Evolutionary conservation across 345 rosid species (phyloP).

Genomic region (Erodium maritimum): DNA sequence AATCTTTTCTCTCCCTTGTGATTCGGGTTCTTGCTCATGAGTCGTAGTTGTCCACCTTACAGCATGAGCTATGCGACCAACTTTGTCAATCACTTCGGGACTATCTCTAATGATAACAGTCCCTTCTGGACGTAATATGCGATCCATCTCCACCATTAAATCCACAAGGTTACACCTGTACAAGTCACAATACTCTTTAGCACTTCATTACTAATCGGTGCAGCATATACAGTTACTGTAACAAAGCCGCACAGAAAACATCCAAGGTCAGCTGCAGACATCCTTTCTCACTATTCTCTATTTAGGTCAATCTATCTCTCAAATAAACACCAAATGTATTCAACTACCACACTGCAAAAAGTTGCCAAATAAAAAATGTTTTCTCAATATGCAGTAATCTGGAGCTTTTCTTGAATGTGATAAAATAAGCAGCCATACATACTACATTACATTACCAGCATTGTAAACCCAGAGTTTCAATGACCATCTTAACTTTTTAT

Average conservation of each 20-base stretch:
- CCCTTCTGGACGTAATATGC: conserved; percentile 84
- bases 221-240: too few relatives aligned
- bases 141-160: conserved; percentile 85
- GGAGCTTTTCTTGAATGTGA: too few relatives aligned
- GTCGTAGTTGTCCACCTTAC: conserved; percentile 57
- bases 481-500: background rate
- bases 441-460: background rate
- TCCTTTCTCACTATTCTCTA: too few relatives aligned
- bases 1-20: conserved; percentile 57
- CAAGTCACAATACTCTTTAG: conserved; percentile 1
- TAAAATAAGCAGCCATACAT: background rate
- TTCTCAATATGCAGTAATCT: too few relatives aligned
- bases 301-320: too few relatives aligned
- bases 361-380: too few relatives aligned
- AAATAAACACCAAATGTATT: too few relatives aligned
- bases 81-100: conserved; percentile 75
- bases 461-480: background rate
- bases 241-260: too few relatives aligned
- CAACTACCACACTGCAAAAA: too few relatives aligned
- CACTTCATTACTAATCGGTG: background rate
- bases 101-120: conserved; percentile 65
- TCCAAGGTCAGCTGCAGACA: too few relatives aligned
- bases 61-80: conserved; percentile 49
- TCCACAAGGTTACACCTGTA: conserved; percentile 85
- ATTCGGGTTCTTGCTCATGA: conserved; percentile 64